Conservation (phyloP, 2,329 filamentous ascomycete genomes). For the Apiospora phragmitis region DNA sequence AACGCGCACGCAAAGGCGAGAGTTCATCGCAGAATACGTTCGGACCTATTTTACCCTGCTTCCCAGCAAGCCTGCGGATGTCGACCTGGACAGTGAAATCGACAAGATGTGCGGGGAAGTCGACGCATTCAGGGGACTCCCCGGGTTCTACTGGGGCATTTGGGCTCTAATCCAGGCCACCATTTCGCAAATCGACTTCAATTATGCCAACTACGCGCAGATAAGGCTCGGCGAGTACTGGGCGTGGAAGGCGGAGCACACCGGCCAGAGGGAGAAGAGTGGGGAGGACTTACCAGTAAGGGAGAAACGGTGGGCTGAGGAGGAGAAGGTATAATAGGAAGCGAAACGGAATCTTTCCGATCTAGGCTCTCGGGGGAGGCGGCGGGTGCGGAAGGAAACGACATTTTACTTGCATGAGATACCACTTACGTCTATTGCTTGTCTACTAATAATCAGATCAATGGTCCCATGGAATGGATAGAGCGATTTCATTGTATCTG, state of each 20-base stretch:
- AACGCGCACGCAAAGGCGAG: constrained; percentile 70
- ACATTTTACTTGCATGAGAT: constrained; percentile 8
- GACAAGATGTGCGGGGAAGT: constrained; percentile 76
- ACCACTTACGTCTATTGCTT: constrained; percentile 4
- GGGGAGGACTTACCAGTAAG: constrained; percentile 57
- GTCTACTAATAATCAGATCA: background rate
- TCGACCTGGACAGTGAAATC: constrained; percentile 56
- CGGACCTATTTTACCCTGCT: constrained; percentile 65
- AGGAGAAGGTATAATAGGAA: constrained; percentile 31
- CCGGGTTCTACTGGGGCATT: constrained; percentile 89
- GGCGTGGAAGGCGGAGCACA: constrained; percentile 78
- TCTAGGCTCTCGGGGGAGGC: background rate
- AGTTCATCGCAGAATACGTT: constrained; percentile 85
- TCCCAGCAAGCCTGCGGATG: constrained; percentile 29
- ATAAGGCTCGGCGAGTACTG: constrained; percentile 86
- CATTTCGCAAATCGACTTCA: constrained; percentile 95
- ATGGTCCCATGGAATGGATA: background rate
- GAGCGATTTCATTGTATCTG: background rate
- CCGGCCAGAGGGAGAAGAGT: constrained; percentile 57
- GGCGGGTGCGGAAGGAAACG: background rate
- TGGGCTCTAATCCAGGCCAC: constrained; percentile 94
- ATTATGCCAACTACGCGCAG: constrained; percentile 92
- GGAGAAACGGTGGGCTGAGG: constrained; percentile 77
- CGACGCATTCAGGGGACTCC: constrained; percentile 83
- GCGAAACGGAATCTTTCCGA: background rate